Evolutionary conservation across 2,329 filamentous ascomycete genomes (phyloP).

Genomic region (Elsinoe perseae): DNA sequence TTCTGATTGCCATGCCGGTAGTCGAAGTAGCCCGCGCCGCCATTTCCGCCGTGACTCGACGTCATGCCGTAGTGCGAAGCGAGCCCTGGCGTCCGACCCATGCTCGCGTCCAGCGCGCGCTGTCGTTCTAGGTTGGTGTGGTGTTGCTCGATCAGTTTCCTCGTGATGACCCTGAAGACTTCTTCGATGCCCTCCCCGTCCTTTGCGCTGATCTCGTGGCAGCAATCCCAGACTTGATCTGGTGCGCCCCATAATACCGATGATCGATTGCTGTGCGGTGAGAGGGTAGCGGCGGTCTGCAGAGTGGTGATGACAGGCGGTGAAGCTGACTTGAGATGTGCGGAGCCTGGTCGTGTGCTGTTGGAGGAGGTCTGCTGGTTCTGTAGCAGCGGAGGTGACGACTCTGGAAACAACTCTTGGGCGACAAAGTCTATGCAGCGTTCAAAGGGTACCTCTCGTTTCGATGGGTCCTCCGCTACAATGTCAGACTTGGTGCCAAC

Average conservation of each 20-base stretch:
- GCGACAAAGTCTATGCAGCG: conserved; percentile 92
- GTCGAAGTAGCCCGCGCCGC: conserved; percentile 42
- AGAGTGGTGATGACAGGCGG: conserved; percentile 27
- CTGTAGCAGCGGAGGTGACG: conserved; percentile 48
- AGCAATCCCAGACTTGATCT: conserved; percentile 92
- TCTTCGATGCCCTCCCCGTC: conserved; percentile 94
- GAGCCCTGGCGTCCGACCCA: conserved; percentile 39
- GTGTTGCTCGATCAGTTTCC: conserved; percentile 71
- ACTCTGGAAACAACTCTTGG: conserved; percentile 72
- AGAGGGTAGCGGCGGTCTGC: conserved; percentile 40
- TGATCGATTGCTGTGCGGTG: conserved; percentile 46
- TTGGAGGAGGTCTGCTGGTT: conserved; percentile 45
- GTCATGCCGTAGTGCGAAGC: neutral
- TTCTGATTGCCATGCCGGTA: conserved; percentile 40
- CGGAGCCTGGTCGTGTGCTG: conserved; percentile 13
- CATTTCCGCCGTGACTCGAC: conserved; percentile 23
- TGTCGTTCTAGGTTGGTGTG: conserved; percentile 49
- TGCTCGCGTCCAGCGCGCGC: conserved; percentile 36
- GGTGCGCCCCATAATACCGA: conserved; percentile 76
- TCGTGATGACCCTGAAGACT: conserved; percentile 82
- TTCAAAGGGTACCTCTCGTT: conserved; percentile 84
- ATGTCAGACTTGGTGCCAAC: conserved; percentile 92
- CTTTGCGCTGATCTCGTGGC: conserved; percentile 92
- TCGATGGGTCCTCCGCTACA: conserved; percentile 71
- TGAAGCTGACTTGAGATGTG: conserved; percentile 15